Conservation (phyloP, 73 alveolate genomes). For the Vitrella brassicaformis region DNA sequence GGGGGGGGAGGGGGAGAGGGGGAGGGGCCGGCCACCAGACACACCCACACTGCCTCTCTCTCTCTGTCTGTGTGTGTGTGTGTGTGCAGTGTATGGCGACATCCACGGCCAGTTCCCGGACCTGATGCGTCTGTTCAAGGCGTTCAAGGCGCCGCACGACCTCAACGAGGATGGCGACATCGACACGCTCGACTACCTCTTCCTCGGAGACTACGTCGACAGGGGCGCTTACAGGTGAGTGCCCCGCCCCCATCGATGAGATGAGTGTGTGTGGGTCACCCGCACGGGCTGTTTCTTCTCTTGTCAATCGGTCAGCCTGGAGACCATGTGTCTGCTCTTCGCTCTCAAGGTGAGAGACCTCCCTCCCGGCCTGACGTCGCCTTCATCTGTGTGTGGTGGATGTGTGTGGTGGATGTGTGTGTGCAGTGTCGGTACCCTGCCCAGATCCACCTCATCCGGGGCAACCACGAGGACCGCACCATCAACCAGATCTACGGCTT, state of each 20-base stretch:
- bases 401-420: too few relatives aligned
- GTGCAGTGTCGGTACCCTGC: too few relatives aligned
- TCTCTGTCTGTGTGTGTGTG: not conserved
- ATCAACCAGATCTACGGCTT: conserved; percentile 85
- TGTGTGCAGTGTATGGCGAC: conserved; percentile 83
- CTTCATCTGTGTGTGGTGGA: too few relatives aligned
- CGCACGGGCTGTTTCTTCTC: not conserved
- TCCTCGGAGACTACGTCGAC: conserved; percentile 83
- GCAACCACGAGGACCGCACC: conserved; percentile 81
- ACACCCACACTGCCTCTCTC: not conserved
- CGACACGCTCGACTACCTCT: conserved; percentile 65
- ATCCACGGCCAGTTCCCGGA: conserved; percentile 93
- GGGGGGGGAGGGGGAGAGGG: too few relatives aligned
- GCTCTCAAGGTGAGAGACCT: conserved; percentile 71
- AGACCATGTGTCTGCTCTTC: conserved; percentile 84
- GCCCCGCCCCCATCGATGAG: too few relatives aligned
- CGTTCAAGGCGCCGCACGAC: conserved; percentile 76
- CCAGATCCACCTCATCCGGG: conserved; percentile 66
- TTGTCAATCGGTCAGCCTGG: conserved; percentile 44
- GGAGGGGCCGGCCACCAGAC: not conserved
- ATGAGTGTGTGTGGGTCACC: not conserved
- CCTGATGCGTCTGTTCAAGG: conserved; percentile 92
- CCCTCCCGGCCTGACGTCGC: too few relatives aligned
- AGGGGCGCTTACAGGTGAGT: not conserved
- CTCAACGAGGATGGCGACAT: conserved; percentile 47